Evolutionary conservation across 2,329 filamentous ascomycete genomes (phyloP), one percentile per base, ranked within the genome.

Genomic region (Aspergillus terreus): DNA sequence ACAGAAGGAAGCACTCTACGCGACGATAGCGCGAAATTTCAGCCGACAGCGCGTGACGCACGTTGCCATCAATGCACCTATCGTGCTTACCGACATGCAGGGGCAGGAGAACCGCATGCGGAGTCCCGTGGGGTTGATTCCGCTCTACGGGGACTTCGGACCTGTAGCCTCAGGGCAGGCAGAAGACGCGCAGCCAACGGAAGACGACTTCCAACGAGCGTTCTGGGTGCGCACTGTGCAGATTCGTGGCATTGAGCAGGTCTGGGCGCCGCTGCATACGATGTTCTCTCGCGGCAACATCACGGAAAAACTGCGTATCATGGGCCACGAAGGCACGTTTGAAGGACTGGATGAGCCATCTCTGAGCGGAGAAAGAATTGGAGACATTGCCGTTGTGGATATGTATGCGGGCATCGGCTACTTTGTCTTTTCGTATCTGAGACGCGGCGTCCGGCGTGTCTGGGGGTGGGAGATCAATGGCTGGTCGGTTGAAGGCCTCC

Each of bases 271-370:
- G 12, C 73, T 85, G 1, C 92, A 90, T 78, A 95, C 91, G 23
- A 96, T 96, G 92, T 97, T 97, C 69, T 91, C 87, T 56, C 82
- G 91, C 1, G 92, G 92, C 3, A 97, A 96, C 69, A 78, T 96
- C 53, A 87, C 85, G 46, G 92, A 97, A 71, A 97, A 96, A 68
- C 84, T 87, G 0, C 78, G 92, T 11, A 71, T 96, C 1, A 71
- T 95, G 4, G 67, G 66, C 0, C 58, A 80, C 1, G 67, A 73
- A 6, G 64, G 6, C 6, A 60, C 50, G 12, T 69, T 75, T 55
- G 71, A 64, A 46, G 65, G 67, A 6, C 44, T 71, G 23, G 64
- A 66, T 56, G 66, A 54, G 17, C 46, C 49, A 14, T 62, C 61
- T 21, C 54, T 68, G 40, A 52, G 23, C 12, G 54, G 47, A 21